Percentiles rank a stretch among this genome's conserved stretches.
phyloP scores from a whole-genome alignment of 805 yeast genomes.

The Phaffomyces antillensis region DNA sequence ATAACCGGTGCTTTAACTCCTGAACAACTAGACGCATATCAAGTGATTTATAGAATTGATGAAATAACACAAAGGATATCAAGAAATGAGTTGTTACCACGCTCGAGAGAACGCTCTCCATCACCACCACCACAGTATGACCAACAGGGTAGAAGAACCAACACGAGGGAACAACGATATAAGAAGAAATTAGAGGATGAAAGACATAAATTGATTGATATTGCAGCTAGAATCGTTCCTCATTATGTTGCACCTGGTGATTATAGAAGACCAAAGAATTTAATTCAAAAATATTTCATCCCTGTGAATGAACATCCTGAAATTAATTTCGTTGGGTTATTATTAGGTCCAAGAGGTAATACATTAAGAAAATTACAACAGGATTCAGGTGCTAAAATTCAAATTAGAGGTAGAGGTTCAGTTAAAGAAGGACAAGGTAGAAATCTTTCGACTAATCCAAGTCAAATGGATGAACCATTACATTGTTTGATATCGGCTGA shows the following conservation, averaged over 20 bases:
- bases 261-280: slow-evolving; percentile 62
- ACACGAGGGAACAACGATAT: slow-evolving; percentile 71
- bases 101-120: slow-evolving; percentile 50
- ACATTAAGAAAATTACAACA: slow-evolving; percentile 75
- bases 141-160: slow-evolving; percentile 69
- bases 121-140: slow-evolving; percentile 95
- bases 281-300: slow-evolving; percentile 74
- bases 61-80: slow-evolving; percentile 63
- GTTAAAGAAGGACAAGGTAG: slow-evolving; percentile 82
- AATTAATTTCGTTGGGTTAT: slow-evolving; percentile 83
- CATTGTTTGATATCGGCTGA: slow-evolving; percentile 88
- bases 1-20: slow-evolving; percentile 47
- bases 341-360: slow-evolving; percentile 94
- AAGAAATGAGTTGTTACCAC: slow-evolving; percentile 41
- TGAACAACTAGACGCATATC: slow-evolving; percentile 77
- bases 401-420: slow-evolving; percentile 92
- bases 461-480: slow-evolving; percentile 68
- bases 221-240: slow-evolving; percentile 66
- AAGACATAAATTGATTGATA: slow-evolving; percentile 69
- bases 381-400: slow-evolving; percentile 82
- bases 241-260: slow-evolving; percentile 74
- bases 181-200: slow-evolving; percentile 64
- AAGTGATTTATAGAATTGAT: slow-evolving; percentile 63
- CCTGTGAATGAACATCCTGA: slow-evolving; percentile 87
- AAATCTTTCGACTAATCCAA: slow-evolving; percentile 29